Evolutionary conservation across 108 stramenopile species (phyloP).

Genomic region (Fragilaria crotonensis): DNA sequence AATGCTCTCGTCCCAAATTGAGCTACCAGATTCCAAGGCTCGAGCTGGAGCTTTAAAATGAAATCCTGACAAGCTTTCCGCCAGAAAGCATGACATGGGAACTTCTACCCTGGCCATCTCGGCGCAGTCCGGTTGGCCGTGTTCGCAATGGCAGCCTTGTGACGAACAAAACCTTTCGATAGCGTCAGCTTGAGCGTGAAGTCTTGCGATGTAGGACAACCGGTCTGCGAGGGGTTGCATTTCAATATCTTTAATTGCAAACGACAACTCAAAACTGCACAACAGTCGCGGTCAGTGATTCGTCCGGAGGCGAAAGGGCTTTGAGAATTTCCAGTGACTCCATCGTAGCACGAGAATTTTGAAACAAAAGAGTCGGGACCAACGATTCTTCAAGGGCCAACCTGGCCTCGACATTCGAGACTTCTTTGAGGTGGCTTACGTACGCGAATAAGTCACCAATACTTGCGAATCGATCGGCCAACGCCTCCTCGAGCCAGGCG

Average conservation of each 20-base stretch:
- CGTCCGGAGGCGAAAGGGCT: not conserved
- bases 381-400: slow-evolving; percentile 35
- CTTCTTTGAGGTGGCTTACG: slow-evolving; percentile 32
- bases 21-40: slow-evolving; percentile 7
- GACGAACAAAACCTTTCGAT: too few relatives aligned
- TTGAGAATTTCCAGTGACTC: not conserved
- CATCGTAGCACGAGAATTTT: slow-evolving; percentile 1
- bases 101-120: slow-evolving; percentile 3
- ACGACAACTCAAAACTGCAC: too few relatives aligned
- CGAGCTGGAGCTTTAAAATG: slow-evolving; percentile 18
- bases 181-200: too few relatives aligned
- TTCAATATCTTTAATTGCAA: too few relatives aligned
- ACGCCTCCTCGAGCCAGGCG: slow-evolving; percentile 55
- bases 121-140: not conserved
- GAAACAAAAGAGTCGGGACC: slow-evolving; percentile 61
- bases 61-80: slow-evolving; percentile 18
- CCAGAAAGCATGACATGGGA: slow-evolving; percentile 20
- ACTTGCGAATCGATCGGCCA: slow-evolving; percentile 31
- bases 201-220: too few relatives aligned
- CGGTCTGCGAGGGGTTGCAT: too few relatives aligned
- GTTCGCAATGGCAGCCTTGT: too few relatives aligned
- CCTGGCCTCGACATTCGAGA: slow-evolving; percentile 23
- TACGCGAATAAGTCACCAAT: slow-evolving; percentile 35
- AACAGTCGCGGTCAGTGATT: not conserved
- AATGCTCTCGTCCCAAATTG: too few relatives aligned